Evolutionary conservation across 2,329 filamentous ascomycete species (phyloP).

Genomic region (Sporothrix inflata): DNA sequence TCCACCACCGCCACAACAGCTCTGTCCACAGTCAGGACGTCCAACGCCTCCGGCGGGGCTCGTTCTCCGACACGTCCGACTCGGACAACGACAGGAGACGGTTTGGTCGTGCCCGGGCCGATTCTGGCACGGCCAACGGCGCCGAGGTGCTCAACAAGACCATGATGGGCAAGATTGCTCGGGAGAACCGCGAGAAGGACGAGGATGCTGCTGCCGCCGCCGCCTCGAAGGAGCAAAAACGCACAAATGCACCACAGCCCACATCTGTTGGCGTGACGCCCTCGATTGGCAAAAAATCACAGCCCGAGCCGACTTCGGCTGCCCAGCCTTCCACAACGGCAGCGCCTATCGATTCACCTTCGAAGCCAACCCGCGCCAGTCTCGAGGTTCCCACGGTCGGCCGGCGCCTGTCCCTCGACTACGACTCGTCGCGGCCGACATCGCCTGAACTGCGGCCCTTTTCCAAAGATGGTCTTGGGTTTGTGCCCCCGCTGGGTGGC

Average conservation of each 20-base stretch:
- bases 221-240: neutral
- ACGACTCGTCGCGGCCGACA: conserved; percentile 51
- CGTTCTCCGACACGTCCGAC: conserved; percentile 64
- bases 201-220: conserved; percentile 33
- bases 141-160: conserved; percentile 63
- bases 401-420: conserved; percentile 48
- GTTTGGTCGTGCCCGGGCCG: conserved; percentile 37
- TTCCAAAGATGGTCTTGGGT: conserved; percentile 48
- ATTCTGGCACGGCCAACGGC: conserved; percentile 53
- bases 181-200: conserved; percentile 53
- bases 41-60: conserved; percentile 55
- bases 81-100: conserved; percentile 59
- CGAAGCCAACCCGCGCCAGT: conserved; percentile 46
- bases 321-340: neutral
- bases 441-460: conserved; percentile 56
- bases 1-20: conserved; percentile 57
- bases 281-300: neutral
- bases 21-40: conserved; percentile 54
- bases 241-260: neutral
- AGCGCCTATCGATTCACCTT: neutral
- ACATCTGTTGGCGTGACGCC: neutral
- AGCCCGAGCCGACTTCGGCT: neutral
- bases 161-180: conserved; percentile 63
- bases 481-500: conserved; percentile 62
- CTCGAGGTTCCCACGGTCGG: conserved; percentile 51